A percentile compares a stretch with the other conserved stretches of the same genome.
Evolutionary conservation across 2,329 filamentous ascomycete genomes (phyloP).

Genomic region (Neoscytalidium dimidiatum): DNA sequence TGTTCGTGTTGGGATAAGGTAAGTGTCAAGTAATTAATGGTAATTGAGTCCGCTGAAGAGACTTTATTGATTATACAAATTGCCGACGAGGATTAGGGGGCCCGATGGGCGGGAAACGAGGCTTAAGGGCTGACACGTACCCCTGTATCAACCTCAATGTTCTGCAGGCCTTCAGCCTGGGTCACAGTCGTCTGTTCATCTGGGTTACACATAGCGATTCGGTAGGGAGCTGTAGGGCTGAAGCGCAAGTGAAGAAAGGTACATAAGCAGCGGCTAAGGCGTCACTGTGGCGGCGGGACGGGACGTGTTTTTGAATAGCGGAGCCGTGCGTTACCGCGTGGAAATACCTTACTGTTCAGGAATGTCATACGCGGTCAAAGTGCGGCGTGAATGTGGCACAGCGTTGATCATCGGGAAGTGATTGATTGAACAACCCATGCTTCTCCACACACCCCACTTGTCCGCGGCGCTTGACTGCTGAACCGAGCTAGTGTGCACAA

Average conservation of each 20-base stretch:
- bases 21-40: too few species aligned
- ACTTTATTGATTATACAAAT: too few species aligned
- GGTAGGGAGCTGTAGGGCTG: background rate
- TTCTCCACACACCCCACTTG: background rate
- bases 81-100: too few species aligned
- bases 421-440: background rate
- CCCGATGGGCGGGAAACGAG: background rate
- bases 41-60: too few species aligned
- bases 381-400: background rate
- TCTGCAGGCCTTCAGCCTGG: background rate
- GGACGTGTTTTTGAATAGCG: background rate
- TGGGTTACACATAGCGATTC: background rate
- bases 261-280: background rate
- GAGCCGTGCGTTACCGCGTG: background rate
- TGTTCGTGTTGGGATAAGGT: too few species aligned
- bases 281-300: background rate
- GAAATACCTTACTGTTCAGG: background rate
- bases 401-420: background rate
- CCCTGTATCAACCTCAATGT: background rate
- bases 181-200: background rate
- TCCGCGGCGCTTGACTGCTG: too few species aligned
- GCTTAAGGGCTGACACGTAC: background rate
- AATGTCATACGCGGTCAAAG: background rate
- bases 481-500: too few species aligned
- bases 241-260: background rate